phyloP scores from a whole-genome alignment of 176 grass and related monocot species.

The Triticum turgidum region DNA sequence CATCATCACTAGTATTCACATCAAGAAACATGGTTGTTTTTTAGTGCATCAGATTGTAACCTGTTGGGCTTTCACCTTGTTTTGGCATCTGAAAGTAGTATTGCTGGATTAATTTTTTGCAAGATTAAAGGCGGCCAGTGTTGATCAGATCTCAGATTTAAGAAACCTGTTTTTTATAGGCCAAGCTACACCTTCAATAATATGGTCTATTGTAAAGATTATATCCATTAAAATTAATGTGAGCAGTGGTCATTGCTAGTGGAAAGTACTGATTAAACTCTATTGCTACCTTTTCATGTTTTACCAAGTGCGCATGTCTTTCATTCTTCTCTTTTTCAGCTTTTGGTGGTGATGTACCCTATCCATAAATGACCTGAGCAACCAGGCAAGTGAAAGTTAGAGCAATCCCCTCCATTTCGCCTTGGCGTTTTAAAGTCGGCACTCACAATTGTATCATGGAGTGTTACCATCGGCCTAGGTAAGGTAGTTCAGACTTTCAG shows the following conservation, averaged over 20 bases:
- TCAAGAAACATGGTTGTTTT: slow-evolving; percentile 13
- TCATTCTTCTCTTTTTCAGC: slow-evolving; percentile 46
- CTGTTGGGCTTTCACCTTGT: slow-evolving; percentile 20
- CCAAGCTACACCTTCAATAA: slow-evolving; percentile 44
- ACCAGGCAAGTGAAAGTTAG: slow-evolving; percentile 60
- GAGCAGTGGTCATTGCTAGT: slow-evolving; percentile 25
- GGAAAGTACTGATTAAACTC: slow-evolving; percentile 23
- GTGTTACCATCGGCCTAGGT: slow-evolving; percentile 77
- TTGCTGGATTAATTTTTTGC: slow-evolving; percentile 43
- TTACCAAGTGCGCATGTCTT: slow-evolving; percentile 21
- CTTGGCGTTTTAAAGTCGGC: slow-evolving; percentile 36
- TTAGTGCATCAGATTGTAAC: slow-evolving; percentile 42
- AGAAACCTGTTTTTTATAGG: slow-evolving; percentile 66
- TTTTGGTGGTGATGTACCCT: slow-evolving; percentile 43
- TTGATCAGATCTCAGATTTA: slow-evolving; percentile 59
- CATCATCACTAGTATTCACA: too few relatives aligned
- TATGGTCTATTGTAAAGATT: not conserved
- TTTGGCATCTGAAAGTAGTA: slow-evolving; percentile 38
- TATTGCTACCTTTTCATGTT: slow-evolving; percentile 7
- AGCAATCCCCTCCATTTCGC: slow-evolving; percentile 65
- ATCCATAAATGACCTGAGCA: slow-evolving; percentile 59
- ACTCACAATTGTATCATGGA: slow-evolving; percentile 53
- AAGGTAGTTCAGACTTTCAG: slow-evolving; percentile 58
- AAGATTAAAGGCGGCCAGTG: slow-evolving; percentile 47
- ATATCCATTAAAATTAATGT: slow-evolving; percentile 40